Percentiles rank a stretch among this genome's conserved stretches.
phyloP scores from a whole-genome alignment of 306 rosid genomes.

The Chamaecrista fasciculata region DNA sequence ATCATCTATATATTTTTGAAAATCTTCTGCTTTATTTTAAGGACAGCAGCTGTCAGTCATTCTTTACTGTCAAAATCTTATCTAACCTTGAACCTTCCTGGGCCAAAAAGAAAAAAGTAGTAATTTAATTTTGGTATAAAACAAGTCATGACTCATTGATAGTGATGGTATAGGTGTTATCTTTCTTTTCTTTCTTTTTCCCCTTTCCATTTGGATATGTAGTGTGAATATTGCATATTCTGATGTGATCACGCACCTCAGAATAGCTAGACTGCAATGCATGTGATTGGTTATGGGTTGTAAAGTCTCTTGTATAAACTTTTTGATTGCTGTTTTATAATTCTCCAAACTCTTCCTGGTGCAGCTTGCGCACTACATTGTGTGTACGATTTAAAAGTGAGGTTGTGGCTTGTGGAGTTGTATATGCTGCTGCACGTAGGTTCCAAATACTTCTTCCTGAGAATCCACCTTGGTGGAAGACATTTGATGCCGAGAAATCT shows the following conservation, averaged over 20 bases:
- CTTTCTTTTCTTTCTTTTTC: not conserved
- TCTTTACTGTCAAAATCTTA: not conserved
- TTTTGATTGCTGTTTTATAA: not conserved
- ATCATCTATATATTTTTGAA: too few relatives aligned
- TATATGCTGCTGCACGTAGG: conserved; percentile 92
- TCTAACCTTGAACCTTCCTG: not conserved
- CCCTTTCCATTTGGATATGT: not conserved
- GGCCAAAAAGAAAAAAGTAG: too few relatives aligned
- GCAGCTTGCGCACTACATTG: conserved; percentile 88
- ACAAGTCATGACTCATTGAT: not conserved
- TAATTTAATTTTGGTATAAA: not conserved
- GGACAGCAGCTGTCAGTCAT: too few relatives aligned
- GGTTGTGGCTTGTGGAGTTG: conserved; percentile 98
- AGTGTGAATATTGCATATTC: not conserved
- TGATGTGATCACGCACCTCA: not conserved
- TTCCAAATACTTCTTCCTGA: conserved; percentile 93
- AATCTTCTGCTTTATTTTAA: too few relatives aligned
- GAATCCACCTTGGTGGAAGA: conserved; percentile 98
- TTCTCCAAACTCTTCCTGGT: conserved; percentile 8
- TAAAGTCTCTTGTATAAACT: not conserved
- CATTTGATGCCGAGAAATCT: conserved; percentile 88
- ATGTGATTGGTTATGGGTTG: not conserved
- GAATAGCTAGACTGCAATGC: not conserved
- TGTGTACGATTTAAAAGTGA: conserved; percentile 95
- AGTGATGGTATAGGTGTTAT: not conserved